Evolutionary conservation across 2,329 filamentous ascomycete species (phyloP).

Genomic region (Blumeriella jaapii): DNA sequence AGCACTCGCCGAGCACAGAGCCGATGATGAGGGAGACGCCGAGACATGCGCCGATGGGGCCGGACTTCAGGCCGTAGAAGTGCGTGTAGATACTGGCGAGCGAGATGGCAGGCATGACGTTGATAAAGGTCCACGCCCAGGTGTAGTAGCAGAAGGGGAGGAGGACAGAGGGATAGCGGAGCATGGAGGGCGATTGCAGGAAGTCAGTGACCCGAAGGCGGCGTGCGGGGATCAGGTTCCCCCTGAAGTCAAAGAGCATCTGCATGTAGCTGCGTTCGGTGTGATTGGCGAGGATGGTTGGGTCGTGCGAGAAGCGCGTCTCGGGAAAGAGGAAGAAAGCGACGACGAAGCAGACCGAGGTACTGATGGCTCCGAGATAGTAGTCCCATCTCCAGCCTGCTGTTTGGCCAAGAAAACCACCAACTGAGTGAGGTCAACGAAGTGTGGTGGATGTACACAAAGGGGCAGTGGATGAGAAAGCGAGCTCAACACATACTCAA

Average conservation of each 20-base stretch:
- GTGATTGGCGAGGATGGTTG: slow-evolving; percentile 16
- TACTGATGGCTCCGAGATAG: slow-evolving; percentile 22
- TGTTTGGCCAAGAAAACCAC: slow-evolving; percentile 21
- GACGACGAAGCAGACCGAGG: slow-evolving; percentile 16
- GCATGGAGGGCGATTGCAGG: slow-evolving; percentile 22
- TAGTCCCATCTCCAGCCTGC: slow-evolving; percentile 26
- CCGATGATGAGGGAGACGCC: slow-evolving; percentile 21
- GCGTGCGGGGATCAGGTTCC: slow-evolving; percentile 22
- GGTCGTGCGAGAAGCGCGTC: slow-evolving; percentile 24
- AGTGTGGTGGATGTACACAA: neutral
- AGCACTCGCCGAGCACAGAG: slow-evolving; percentile 21
- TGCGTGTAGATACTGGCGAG: slow-evolving; percentile 22
- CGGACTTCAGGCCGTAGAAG: slow-evolving; percentile 17
- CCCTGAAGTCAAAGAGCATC: slow-evolving; percentile 19
- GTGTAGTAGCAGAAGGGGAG: slow-evolving; percentile 25
- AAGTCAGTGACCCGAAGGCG: slow-evolving; percentile 19
- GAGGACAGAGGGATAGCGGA: slow-evolving; percentile 21
- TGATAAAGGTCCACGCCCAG: slow-evolving; percentile 24
- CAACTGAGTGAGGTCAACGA: slow-evolving; percentile 14
- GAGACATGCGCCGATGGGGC: slow-evolving; percentile 22
- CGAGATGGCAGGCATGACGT: slow-evolving; percentile 22
- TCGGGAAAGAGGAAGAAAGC: slow-evolving; percentile 25
- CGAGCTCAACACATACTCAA: too few species aligned
- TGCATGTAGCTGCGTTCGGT: slow-evolving; percentile 19
- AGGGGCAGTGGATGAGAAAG: neutral